Evolutionary conservation across 345 rosid genomes (phyloP).

Genomic region (Euphorbia peplus): DNA sequence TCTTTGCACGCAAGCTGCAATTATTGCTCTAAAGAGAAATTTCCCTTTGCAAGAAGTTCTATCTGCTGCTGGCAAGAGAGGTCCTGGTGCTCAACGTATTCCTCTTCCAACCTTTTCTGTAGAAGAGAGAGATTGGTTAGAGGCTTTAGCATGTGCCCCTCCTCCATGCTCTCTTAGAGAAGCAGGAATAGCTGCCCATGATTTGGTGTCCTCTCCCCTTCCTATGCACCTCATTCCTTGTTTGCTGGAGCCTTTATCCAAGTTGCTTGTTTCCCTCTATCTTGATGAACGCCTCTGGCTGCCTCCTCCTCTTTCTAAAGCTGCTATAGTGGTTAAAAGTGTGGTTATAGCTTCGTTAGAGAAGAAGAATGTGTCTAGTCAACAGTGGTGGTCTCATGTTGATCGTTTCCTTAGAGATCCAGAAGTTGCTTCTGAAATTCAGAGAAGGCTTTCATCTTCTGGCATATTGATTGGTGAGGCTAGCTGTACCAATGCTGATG

Average conservation of each 20-base stretch:
- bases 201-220: constrained; percentile 74
- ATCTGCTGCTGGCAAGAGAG: constrained; percentile 63
- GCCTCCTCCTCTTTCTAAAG: constrained; percentile 72
- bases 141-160: constrained; percentile 81
- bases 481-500: constrained; percentile 39
- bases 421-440: constrained; percentile 54
- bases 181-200: constrained; percentile 88
- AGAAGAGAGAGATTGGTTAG: constrained; percentile 95
- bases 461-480: constrained; percentile 58
- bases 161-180: constrained; percentile 96
- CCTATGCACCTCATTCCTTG: constrained; percentile 78
- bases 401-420: constrained; percentile 56
- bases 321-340: constrained; percentile 50
- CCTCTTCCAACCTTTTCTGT: constrained; percentile 78
- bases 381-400: constrained; percentile 65
- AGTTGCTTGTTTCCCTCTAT: constrained; percentile 69
- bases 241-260: constrained; percentile 61
- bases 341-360: constrained; percentile 57
- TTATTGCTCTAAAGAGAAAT: constrained; percentile 83
- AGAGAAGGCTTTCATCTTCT: constrained; percentile 48
- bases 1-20: constrained; percentile 92
- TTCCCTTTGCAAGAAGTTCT: constrained; percentile 84
- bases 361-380: constrained; percentile 45
- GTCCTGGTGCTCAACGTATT: constrained; percentile 47
- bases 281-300: constrained; percentile 74